Evolutionary conservation across 2,329 filamentous ascomycete species (phyloP), one percentile per base, ranked within the genome.

Genomic region (Cytospora chrysosperma): DNA sequence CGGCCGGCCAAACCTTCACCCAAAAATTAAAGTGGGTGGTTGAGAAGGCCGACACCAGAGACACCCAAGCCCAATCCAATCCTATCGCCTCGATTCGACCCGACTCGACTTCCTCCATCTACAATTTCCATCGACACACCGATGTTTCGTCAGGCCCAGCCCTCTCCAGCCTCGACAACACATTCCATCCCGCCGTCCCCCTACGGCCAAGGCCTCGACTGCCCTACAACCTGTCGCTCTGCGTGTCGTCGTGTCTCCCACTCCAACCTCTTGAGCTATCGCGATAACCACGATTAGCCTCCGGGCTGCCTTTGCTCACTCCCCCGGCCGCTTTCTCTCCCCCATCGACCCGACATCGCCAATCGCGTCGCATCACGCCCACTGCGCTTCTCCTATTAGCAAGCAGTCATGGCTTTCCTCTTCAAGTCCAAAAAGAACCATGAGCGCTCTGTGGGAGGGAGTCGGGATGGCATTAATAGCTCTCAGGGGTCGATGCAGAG

Each of bases 361-460:
- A 50, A 53, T 65, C 50, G 43, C 43, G 50, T 56, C 50, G 59
- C 54, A 49, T 55, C 63, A 19, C 70, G 72, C 70, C 75, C 75
- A 73, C 73, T 70, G 71, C 73, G 75, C 75, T 74, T 75, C 72
- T 73, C 72, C 70, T 74, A 37, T 57, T 67, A 43, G 58, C 72
- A 77, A 71, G 43, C 72, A 75, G 81, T 76, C 76, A 93, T 93
- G 90, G 88, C 90, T 69, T 93, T 93, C 76, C 83, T 93, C 67
- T 93, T 93, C 81, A 92, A 92, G 76, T 91, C 88, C 62, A 93
- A 92, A 78, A 92, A 91, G 77, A 84, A 85, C 73, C 87, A 89
- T 75, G 86, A 88, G 70, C 85, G 87, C 73, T 79, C 78, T 63
- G 74, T 84, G 68, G 77, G 80, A 59, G 64, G 64, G 30, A 83